phyloP scores from a whole-genome alignment of 2,329 filamentous ascomycete species.

The Aureobasidium subglaciale region DNA sequence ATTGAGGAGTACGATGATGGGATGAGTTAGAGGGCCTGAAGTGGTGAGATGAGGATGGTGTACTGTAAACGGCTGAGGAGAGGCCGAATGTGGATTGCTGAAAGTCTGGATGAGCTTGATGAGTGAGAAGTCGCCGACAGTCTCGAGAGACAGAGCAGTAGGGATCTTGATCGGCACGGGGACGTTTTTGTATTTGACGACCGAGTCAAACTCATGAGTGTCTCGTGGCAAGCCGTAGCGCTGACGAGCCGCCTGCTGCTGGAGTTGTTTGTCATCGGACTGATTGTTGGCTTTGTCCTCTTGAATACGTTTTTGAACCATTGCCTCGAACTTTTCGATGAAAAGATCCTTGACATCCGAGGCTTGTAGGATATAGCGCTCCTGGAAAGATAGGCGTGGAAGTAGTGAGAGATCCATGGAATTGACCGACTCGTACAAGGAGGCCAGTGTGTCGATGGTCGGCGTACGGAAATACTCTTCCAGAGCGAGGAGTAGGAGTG shows the following conservation, averaged over 20 bases:
- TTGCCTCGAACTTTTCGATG: slow-evolving; percentile 92
- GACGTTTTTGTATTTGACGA: slow-evolving; percentile 91
- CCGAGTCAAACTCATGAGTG: slow-evolving; percentile 95
- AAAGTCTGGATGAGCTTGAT: slow-evolving; percentile 97
- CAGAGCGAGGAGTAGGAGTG: slow-evolving; percentile 78
- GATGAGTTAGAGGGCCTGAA: slow-evolving; percentile 81
- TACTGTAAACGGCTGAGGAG: slow-evolving; percentile 69
- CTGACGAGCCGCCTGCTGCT: slow-evolving; percentile 21
- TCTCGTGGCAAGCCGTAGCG: slow-evolving; percentile 77
- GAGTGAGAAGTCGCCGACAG: slow-evolving; percentile 92
- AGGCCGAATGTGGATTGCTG: slow-evolving; percentile 71
- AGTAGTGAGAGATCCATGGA: slow-evolving; percentile 93
- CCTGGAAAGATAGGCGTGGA: slow-evolving; percentile 75
- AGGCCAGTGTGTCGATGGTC: slow-evolving; percentile 75
- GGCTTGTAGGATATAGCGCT: slow-evolving; percentile 77
- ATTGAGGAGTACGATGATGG: slow-evolving; percentile 90
- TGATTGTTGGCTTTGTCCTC: slow-evolving; percentile 46
- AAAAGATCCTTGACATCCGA: slow-evolving; percentile 95
- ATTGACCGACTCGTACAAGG: slow-evolving; percentile 88
- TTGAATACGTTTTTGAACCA: slow-evolving; percentile 75
- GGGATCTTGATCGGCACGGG: slow-evolving; percentile 96
- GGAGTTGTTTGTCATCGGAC: not conserved
- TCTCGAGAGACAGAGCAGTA: slow-evolving; percentile 87
- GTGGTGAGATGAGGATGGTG: slow-evolving; percentile 90
- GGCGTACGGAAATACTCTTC: slow-evolving; percentile 97